These are phyloP conservation scores for Ceratobasidium sp. DNA, from an alignment of 1,284 basidiomycete species.

Conservation along the genomic window DNA sequence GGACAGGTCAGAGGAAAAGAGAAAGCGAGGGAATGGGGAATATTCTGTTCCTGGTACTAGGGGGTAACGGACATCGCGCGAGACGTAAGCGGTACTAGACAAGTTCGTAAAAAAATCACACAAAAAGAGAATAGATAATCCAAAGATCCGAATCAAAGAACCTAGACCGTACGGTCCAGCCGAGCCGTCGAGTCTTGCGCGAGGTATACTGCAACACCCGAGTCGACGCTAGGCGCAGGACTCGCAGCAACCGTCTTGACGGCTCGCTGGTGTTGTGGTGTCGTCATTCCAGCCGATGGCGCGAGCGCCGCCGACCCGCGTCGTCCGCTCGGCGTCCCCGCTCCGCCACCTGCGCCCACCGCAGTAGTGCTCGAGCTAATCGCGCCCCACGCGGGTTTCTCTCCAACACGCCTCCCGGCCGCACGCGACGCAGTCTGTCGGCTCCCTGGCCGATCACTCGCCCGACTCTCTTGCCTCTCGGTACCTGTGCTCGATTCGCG, in stretches of 20 bases:
- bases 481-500: slow-evolving; percentile 52
- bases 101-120: background rate
- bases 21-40: slow-evolving; percentile 5
- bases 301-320: slow-evolving; percentile 29
- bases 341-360: background rate
- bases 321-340: slow-evolving; percentile 16
- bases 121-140: slow-evolving; percentile 6
- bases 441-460: slow-evolving; percentile 68
- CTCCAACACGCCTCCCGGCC: background rate
- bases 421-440: slow-evolving; percentile 62
- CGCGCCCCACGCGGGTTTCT: slow-evolving; percentile 38
- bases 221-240: slow-evolving; percentile 38
- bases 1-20: slow-evolving; percentile 3
- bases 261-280: slow-evolving; percentile 10
- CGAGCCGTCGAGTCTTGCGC: slow-evolving; percentile 30
- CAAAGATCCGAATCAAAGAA: slow-evolving; percentile 5
- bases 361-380: slow-evolving; percentile 64
- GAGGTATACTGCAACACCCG: slow-evolving; percentile 37
- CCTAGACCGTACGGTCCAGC: slow-evolving; percentile 13
- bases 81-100: background rate
- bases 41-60: slow-evolving; percentile 25
- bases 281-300: background rate
- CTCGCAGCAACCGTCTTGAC: background rate
- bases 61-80: slow-evolving; percentile 31
- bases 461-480: background rate